Evolutionary conservation across 2,329 filamentous ascomycete genomes (phyloP), one percentile per base, ranked within the genome.

Genomic region (Waltergamsia citrina): DNA sequence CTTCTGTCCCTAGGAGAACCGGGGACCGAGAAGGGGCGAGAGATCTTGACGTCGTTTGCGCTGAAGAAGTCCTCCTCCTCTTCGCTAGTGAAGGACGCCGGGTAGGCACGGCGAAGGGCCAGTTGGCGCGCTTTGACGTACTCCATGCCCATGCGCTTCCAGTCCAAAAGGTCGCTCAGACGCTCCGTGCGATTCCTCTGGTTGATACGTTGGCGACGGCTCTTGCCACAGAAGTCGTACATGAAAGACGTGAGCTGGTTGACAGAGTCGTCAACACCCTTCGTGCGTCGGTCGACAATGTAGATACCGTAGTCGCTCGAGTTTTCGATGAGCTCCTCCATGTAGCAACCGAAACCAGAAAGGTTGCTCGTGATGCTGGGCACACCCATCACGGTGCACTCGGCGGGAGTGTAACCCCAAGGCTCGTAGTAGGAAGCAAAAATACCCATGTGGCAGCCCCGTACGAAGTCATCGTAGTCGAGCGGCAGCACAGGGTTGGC

Each of bases 101-200:
- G 90, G 59, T 96, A 98, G 15, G 92, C 92, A 59, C 92, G 76
- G 49, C 92, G 74, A 42, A 98, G 68, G 17, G 92, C 92, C 51
- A 98, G 63, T 59, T 96, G 92, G 32, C 92, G 78, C 22, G 92
- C 92, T 69, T 96, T 98, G 63, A 95, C 86, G 53, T 98, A 98
- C 62, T 98, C 92, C 80, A 96, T 81, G 16, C 92, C 92, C 92
- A 98, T 98, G 32, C 92, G 76, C 73, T 96, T 96, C 92, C 92
- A 98, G 63, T 98, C 92, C 26, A 98, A 71, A 39, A 98, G 69
- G 55, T 98, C 92, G 51, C 87, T 94, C 35, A 98, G 67, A 31
- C 92, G 78, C 67, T 98, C 92, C 0, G 92, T 98, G 35, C 92
- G 78, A 62, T 98, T 98, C 32, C 92, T 78, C 66, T 96, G 92